A percentile compares a stretch with the other conserved stretches of the same genome.
These are phyloP conservation scores for Bolboschoenus planiculmis DNA, from an alignment of 176 grass and related monocot species.

Conservation along the genomic window DNA sequence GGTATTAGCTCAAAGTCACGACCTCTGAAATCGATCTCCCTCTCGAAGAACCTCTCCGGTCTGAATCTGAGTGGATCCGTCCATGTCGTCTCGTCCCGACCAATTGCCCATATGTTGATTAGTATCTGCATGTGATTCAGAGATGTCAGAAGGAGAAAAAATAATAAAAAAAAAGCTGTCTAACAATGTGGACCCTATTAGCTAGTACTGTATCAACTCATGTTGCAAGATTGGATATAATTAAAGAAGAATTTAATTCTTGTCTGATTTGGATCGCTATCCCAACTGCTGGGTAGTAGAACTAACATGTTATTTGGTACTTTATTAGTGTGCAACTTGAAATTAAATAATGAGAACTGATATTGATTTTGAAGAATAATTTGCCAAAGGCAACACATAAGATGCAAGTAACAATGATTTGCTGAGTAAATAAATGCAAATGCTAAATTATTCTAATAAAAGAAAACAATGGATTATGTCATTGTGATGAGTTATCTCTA, in stretches of 20 bases:
- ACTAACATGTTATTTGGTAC: background rate
- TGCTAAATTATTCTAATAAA: background rate
- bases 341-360: background rate
- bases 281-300: background rate
- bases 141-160: background rate
- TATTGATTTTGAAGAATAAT: background rate
- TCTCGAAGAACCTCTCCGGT: constrained; percentile 39
- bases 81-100: constrained; percentile 25
- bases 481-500: background rate
- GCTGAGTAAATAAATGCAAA: background rate
- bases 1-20: constrained; percentile 27
- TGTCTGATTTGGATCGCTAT: background rate
- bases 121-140: background rate
- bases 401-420: background rate
- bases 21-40: background rate
- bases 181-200: too few species aligned
- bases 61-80: constrained; percentile 19
- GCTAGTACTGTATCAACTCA: background rate
- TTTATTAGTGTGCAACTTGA: background rate
- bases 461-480: background rate
- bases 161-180: too few species aligned
- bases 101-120: constrained; percentile 40
- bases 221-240: background rate
- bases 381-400: background rate
- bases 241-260: background rate